Evolutionary conservation across 805 yeast species (phyloP).

Genomic region (Suhomyces emberorum): DNA sequence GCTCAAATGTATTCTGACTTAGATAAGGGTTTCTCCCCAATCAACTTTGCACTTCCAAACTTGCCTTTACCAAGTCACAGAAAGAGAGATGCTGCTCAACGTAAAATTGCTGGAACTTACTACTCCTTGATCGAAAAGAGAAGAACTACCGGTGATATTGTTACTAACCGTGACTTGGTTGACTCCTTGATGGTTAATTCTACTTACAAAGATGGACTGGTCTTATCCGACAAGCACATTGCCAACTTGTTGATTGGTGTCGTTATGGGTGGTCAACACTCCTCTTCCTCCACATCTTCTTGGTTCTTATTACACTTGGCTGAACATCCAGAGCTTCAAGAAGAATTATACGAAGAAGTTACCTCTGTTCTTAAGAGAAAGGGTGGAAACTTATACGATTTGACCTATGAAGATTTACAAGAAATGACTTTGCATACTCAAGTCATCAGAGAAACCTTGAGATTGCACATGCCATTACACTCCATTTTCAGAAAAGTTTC

Average conservation of each 20-base stretch:
- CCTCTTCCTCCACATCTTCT: slow-evolving; percentile 92
- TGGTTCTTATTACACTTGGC: slow-evolving; percentile 93
- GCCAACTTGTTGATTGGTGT: slow-evolving; percentile 93
- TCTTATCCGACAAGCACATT: slow-evolving; percentile 93
- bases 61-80: slow-evolving; percentile 84
- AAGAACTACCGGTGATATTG: slow-evolving; percentile 70
- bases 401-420: slow-evolving; percentile 79
- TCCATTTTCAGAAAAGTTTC: slow-evolving; percentile 91
- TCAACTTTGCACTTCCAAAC: slow-evolving; percentile 93
- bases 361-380: slow-evolving; percentile 48
- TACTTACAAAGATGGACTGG: slow-evolving; percentile 88
- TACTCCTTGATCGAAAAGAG: slow-evolving; percentile 72
- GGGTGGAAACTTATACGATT: slow-evolving; percentile 45
- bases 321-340: slow-evolving; percentile 80
- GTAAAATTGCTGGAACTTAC: slow-evolving; percentile 74
- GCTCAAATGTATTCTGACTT: slow-evolving; percentile 86
- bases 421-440: slow-evolving; percentile 79
- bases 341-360: slow-evolving; percentile 75
- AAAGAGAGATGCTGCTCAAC: slow-evolving; percentile 86
- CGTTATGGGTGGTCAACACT: slow-evolving; percentile 99
- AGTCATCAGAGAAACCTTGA: slow-evolving; percentile 85
- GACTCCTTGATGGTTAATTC: slow-evolving; percentile 81
- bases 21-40: slow-evolving; percentile 95
- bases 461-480: slow-evolving; percentile 95
- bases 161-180: slow-evolving; percentile 78